A percentile compares a stretch with the other conserved stretches of the same genome.
phyloP scores from a whole-genome alignment of 202 grass and related monocot species.

The Zoysia matrella region DNA sequence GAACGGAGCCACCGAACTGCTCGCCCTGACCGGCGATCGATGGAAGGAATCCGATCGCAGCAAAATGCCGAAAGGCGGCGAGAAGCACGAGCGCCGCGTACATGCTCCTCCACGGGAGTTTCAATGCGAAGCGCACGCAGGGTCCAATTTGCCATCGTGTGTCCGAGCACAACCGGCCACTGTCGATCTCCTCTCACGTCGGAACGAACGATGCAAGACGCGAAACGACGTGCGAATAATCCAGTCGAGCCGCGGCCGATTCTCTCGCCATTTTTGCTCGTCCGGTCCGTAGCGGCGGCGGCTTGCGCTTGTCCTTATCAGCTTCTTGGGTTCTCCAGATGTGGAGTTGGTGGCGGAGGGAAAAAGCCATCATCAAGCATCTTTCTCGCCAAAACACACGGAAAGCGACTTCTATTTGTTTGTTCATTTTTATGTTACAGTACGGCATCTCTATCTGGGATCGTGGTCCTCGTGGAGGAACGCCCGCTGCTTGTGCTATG shows the following conservation, averaged over 20 bases:
- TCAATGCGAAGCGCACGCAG: not conserved
- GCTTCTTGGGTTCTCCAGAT: constrained; percentile 2
- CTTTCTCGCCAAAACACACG: constrained; percentile 36
- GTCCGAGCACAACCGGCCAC: not conserved
- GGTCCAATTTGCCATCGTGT: not conserved
- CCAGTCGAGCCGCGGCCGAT: constrained; percentile 12
- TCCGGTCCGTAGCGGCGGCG: not conserved
- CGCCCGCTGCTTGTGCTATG: not conserved
- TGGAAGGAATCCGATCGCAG: not conserved
- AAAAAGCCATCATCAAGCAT: not conserved
- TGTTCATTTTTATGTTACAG: too few relatives aligned
- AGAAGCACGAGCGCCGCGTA: not conserved
- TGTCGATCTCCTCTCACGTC: not conserved
- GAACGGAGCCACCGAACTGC: not conserved
- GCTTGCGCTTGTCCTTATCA: not conserved
- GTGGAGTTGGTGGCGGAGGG: not conserved
- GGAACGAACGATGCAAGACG: not conserved
- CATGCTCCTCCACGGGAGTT: not conserved
- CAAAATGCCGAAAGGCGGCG: not conserved
- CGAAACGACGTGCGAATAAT: constrained; percentile 3
- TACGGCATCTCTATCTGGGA: too few relatives aligned
- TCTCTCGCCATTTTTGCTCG: not conserved
- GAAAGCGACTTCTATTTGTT: constrained; percentile 6
- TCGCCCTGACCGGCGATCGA: not conserved
- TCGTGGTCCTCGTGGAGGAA: too few relatives aligned